These are phyloP conservation scores for Crucihimalaya himalaica DNA, from an alignment of 345 rosid genomes.

Conservation along the genomic window DNA sequence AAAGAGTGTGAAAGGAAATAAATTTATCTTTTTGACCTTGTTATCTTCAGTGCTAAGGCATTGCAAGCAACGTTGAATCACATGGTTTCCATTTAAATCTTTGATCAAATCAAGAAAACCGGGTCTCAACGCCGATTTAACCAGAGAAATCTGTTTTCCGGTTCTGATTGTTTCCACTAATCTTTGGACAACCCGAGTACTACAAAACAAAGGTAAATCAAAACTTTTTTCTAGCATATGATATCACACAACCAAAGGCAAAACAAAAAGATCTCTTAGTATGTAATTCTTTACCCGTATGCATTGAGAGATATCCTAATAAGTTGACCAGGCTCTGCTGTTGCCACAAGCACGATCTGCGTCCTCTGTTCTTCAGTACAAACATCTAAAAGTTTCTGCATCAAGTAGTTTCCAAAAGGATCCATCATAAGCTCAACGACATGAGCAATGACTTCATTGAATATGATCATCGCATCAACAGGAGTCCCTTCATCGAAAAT, in stretches of 20 bases:
- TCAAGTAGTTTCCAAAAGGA: conserved; percentile 59
- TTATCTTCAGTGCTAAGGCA: conserved; percentile 63
- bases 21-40: conserved; percentile 40
- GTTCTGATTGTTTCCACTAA: conserved; percentile 66
- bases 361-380: conserved; percentile 60
- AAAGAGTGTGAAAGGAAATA: not conserved
- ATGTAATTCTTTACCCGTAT: conserved; percentile 45
- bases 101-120: conserved; percentile 63
- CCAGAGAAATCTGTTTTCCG: conserved; percentile 54
- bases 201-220: conserved; percentile 20
- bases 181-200: conserved; percentile 73
- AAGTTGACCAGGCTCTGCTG: conserved; percentile 54
- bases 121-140: conserved; percentile 56
- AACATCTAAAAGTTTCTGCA: conserved; percentile 59
- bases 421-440: conserved; percentile 60
- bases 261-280: not conserved
- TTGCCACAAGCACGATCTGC: conserved; percentile 46
- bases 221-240: not conserved
- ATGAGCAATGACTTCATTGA: conserved; percentile 52
- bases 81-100: conserved; percentile 79
- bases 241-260: not conserved
- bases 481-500: conserved; percentile 52
- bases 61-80: conserved; percentile 76
- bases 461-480: conserved; percentile 48
- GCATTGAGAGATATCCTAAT: conserved; percentile 51